Evolutionary conservation across 83 land plant genomes (phyloP), one percentile per base, ranked within the genome.

Genomic region (Picea engelmannii): DNA sequence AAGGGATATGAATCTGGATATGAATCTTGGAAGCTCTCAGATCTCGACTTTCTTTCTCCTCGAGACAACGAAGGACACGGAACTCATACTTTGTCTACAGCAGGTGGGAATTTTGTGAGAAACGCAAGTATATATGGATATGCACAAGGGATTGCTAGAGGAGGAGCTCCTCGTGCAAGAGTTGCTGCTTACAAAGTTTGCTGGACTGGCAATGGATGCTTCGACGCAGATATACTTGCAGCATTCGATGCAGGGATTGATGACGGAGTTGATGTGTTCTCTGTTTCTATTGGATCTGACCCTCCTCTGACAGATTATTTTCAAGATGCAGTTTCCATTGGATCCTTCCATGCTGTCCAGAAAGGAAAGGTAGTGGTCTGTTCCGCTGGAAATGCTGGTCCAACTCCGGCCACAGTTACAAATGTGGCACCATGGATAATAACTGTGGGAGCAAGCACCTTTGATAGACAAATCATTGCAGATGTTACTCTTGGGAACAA

Each of bases 381-480:
- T 49, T 84, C 86, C n/a, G 84, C 84, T n/a, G 86, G 86, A 70
- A 84, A 84, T 63, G 25, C 63, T 74, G 86, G 86, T 20, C 86
- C 86, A 20, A 23, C 59, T 20, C 85, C 79, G 31, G 66, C 71
- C 1, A 70, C 74, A 49, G 86, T 84, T 18, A 8, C 84, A 49
- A 84, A 84, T 20, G 79, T 84, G 40, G 84, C 86, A 5, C 86
- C 86, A 25, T 84, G 84, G 86, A 84, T 84, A 1, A 31, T 84
- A 35, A 84, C 86, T 31, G 85, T 84, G 18, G 86, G 70, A 31
- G 86, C 86, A 84, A 84, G 86, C 76, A 84, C 59, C 62, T 17
- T 84, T 16, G 86, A 84, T 76, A 84, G 86, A 42, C 5, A 52
- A 15, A 62, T 84, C 18, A 20, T 21, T 24, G 10, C 86, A 21